These are phyloP conservation scores for Yarrowia sp. DNA, from an alignment of 805 yeast species.

Conservation along the genomic window DNA sequence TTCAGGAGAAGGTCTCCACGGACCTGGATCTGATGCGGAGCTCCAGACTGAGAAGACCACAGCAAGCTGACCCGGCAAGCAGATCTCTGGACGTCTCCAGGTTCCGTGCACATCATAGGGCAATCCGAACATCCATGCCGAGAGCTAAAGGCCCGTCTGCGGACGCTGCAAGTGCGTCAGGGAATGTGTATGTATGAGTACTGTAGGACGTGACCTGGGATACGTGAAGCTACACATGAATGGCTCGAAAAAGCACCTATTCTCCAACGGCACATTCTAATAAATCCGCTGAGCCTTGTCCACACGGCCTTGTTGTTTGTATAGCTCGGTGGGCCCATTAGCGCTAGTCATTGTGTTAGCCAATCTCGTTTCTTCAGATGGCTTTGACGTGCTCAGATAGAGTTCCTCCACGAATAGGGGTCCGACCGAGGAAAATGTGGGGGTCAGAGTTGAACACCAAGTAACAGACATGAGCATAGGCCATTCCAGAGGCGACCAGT, in stretches of 20 bases:
- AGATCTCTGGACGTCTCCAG: neutral
- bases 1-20: too few species aligned
- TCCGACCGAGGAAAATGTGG: neutral
- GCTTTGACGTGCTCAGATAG: constrained; percentile 12
- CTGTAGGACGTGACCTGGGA: too few species aligned
- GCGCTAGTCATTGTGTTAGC: neutral
- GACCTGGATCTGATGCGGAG: too few species aligned
- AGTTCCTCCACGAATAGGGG: constrained; percentile 2
- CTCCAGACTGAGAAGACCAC: neutral
- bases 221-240: too few species aligned
- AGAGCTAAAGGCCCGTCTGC: neutral
- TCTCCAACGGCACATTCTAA: too few species aligned
- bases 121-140: constrained; percentile 13
- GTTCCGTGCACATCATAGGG: neutral
- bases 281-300: too few species aligned
- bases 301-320: neutral
- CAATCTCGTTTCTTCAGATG: constrained; percentile 8
- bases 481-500: too few species aligned
- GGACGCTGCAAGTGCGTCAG: neutral
- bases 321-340: neutral
- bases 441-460: too few species aligned
- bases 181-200: neutral
- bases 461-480: too few species aligned
- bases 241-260: too few species aligned
- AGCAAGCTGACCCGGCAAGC: neutral